Base-by-base conservation (phyloP, 306 rosid genomes). In the Vigna nakashimae region DNA sequence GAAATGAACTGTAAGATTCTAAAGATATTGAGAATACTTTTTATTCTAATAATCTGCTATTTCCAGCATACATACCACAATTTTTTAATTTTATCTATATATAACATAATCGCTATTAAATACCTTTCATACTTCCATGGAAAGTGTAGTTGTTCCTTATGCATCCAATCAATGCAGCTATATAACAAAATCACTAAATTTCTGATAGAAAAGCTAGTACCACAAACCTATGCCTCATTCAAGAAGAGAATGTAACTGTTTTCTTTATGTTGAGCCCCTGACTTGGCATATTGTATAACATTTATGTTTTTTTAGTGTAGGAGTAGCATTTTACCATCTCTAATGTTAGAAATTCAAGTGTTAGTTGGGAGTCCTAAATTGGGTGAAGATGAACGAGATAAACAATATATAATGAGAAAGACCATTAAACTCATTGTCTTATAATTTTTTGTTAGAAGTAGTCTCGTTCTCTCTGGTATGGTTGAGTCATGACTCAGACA, bases 121-220 rank as follows among this genome's bases (percentile, higher is more conserved):
- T 15, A 14, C 68, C 26, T 8, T 42, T 28, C 45, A 50, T 40
- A 65, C 38, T 69, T 65, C 64, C 50, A 13, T 51, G 78, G 58
- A 69, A 64, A 64, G 48, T 55, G 38, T 40, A 76, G 62, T 73
- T 65, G 36, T 28, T 11, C 32, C 34, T 16, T 13, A 34, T 62
- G 18, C 20, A 58, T 75, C 49, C 50, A 57, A 49, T 73, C 57
- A 74, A 50, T 58, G 67, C 49, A 26, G 77, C 40, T 12, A 49
- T 20, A 49, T 34, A 49, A n/a, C 24, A 76, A 40, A 57, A 69
- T 70, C 71, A 79, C 43, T 34, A 22, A 16, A 30, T 43, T 65
- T 42, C 59, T 14, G 9, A 30, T 36, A 52, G 45, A 24, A 65
- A 38, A 52, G 42, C 73, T 65, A 12, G 43, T 51, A 51, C 32